Percentiles rank a stretch among this genome's conserved stretches.
Evolutionary conservation across 345 rosid species (phyloP).

Genomic region (Mercurialis annua): DNA sequence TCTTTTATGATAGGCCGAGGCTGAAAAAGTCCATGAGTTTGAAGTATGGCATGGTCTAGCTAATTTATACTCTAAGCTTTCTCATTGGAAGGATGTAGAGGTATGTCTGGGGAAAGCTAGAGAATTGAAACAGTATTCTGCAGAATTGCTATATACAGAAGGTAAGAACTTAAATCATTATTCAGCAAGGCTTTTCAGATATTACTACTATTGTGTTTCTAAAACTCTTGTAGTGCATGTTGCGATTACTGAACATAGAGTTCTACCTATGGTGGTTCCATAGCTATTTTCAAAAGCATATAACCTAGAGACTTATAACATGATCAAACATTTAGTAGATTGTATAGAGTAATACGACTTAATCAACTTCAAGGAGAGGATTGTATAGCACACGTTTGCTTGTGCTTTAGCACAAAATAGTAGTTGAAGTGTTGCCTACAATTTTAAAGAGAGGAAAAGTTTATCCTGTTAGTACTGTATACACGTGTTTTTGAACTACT

Average conservation of each 20-base stretch:
- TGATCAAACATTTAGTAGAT: too few relatives aligned
- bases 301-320: too few relatives aligned
- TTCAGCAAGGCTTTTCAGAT: background rate
- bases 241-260: background rate
- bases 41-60: slow-evolving; percentile 97
- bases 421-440: too few relatives aligned
- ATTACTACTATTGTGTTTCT: background rate
- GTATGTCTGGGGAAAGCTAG: slow-evolving; percentile 72
- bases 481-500: too few relatives aligned
- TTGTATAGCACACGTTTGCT: too few relatives aligned
- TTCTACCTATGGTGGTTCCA: background rate
- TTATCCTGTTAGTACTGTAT: too few relatives aligned
- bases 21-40: slow-evolving; percentile 66
- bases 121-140: slow-evolving; percentile 67
- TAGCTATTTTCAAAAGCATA: background rate
- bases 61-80: slow-evolving; percentile 70
- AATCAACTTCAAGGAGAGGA: too few relatives aligned
- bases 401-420: too few relatives aligned
- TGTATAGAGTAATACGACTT: too few relatives aligned
- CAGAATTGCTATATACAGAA: slow-evolving; percentile 70
- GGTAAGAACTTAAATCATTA: slow-evolving; percentile 38
- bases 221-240: too few relatives aligned
- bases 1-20: slow-evolving; percentile 43
- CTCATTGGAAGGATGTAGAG: slow-evolving; percentile 91
- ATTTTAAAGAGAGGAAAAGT: too few relatives aligned